Percentiles rank a stretch among this genome's conserved stretches.
Evolutionary conservation across 768 basidiomycete genomes (phyloP).

Genomic region (Naganishia vishniacii): DNA sequence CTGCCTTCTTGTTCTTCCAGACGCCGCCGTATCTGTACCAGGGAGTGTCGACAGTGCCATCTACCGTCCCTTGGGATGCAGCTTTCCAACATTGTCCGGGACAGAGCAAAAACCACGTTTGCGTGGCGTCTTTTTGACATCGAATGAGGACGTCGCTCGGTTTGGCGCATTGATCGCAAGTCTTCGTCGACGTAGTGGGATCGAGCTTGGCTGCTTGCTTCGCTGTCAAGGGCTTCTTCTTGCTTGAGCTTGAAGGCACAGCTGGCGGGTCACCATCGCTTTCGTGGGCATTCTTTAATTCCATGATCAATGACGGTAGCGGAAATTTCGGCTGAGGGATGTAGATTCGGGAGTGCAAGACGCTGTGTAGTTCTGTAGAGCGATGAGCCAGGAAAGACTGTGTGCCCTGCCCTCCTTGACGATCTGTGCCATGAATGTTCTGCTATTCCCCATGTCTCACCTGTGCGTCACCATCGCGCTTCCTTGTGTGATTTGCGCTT

Average conservation of each 20-base stretch:
- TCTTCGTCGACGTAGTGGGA: slow-evolving; percentile 17
- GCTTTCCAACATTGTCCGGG: slow-evolving; percentile 24
- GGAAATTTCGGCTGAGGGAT: too few relatives aligned
- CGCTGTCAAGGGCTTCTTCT: slow-evolving; percentile 21
- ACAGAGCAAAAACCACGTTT: slow-evolving; percentile 23
- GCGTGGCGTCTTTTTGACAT: slow-evolving; percentile 20
- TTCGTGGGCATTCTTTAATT: not conserved
- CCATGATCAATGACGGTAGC: too few relatives aligned
- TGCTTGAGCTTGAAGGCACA: not conserved
- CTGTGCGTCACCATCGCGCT: not conserved
- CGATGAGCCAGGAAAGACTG: too few relatives aligned
- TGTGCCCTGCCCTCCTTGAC: too few relatives aligned
- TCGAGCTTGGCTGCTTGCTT: slow-evolving; percentile 22
- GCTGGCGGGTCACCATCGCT: not conserved
- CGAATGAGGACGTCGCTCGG: slow-evolving; percentile 24
- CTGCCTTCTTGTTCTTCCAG: slow-evolving; percentile 31
- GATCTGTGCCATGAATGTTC: too few relatives aligned
- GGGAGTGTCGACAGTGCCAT: slow-evolving; percentile 4
- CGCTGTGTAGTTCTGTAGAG: too few relatives aligned
- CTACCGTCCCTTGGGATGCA: slow-evolving; percentile 17
- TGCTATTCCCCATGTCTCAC: slow-evolving; percentile 16
- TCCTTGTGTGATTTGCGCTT: slow-evolving; percentile 5
- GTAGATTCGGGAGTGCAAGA: too few relatives aligned
- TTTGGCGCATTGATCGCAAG: slow-evolving; percentile 20
- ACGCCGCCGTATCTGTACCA: slow-evolving; percentile 21